Conservation (phyloP, 139 green algal species). For the Mychonastes homosphaera region DNA sequence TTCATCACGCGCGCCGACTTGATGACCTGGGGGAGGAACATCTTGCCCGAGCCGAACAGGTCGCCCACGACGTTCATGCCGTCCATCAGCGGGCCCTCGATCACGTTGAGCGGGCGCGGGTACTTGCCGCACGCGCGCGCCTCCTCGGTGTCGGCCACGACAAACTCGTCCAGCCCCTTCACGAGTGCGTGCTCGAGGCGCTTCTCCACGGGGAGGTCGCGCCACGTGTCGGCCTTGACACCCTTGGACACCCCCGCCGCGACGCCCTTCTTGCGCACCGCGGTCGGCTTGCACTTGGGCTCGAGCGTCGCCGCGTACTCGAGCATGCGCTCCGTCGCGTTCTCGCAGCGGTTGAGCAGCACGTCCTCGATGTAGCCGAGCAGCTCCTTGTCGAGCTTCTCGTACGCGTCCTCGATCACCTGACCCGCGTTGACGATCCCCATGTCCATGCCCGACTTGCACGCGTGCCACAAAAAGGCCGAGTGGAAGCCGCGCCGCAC, state of each 20-base stretch:
- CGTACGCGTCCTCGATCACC: slow-evolving; percentile 88
- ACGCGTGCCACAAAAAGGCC: slow-evolving; percentile 91
- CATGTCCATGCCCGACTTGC: slow-evolving; percentile 97
- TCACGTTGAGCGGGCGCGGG: slow-evolving; percentile 77
- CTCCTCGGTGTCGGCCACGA: slow-evolving; percentile 84
- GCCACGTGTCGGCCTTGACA: slow-evolving; percentile 49
- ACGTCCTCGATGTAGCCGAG: slow-evolving; percentile 94
- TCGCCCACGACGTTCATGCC: slow-evolving; percentile 99
- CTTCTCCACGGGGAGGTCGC: slow-evolving; percentile 70
- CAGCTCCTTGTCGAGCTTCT: slow-evolving; percentile 97
- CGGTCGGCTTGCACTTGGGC: slow-evolving; percentile 85
- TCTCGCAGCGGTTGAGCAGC: slow-evolving; percentile 92
- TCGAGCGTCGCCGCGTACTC: slow-evolving; percentile 83
- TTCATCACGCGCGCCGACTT: slow-evolving; percentile 99
- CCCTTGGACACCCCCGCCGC: slow-evolving; percentile 1
- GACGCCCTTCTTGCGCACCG: slow-evolving; percentile 53
- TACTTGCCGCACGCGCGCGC: slow-evolving; percentile 62
- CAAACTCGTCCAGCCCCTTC: slow-evolving; percentile 95
- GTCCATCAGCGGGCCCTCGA: slow-evolving; percentile 97
- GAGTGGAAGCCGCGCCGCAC: slow-evolving; percentile 88
- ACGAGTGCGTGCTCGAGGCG: slow-evolving; percentile 86
- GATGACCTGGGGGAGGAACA: slow-evolving; percentile 99
- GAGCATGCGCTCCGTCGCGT: slow-evolving; percentile 92
- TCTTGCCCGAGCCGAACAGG: slow-evolving; percentile 96
- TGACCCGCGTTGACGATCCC: slow-evolving; percentile 93